These are phyloP conservation scores for Plasmodium chabaudi DNA, from an alignment of 169 alveolate genomes.

Conservation along the genomic window DNA sequence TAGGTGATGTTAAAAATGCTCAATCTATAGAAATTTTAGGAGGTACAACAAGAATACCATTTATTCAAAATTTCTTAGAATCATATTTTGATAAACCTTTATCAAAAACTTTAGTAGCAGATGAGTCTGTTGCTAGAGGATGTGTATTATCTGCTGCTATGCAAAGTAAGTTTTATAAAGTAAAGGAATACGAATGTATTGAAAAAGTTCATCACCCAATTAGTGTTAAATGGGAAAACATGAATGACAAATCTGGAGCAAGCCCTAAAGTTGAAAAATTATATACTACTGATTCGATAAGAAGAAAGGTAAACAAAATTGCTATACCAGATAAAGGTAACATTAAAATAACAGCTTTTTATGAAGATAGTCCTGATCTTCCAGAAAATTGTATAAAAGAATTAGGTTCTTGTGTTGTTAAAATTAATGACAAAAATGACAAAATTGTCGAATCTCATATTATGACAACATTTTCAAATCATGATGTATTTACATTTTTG, in stretches of 20 bases:
- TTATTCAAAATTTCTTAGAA: slow-evolving; percentile 91
- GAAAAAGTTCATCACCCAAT: slow-evolving; percentile 81
- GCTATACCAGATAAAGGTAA: slow-evolving; percentile 71
- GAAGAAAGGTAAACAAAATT: slow-evolving; percentile 42
- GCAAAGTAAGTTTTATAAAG: slow-evolving; percentile 82
- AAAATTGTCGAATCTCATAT: slow-evolving; percentile 73
- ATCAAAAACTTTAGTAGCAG: slow-evolving; percentile 95
- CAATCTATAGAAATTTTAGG: slow-evolving; percentile 97
- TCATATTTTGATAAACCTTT: slow-evolving; percentile 90
- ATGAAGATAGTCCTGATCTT: slow-evolving; percentile 67
- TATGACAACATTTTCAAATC: slow-evolving; percentile 56
- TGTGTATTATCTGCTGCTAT: slow-evolving; percentile 92
- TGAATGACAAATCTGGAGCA: slow-evolving; percentile 24
- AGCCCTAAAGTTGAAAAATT: slow-evolving; percentile 22
- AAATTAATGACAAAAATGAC: slow-evolving; percentile 77
- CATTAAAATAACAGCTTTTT: slow-evolving; percentile 76
- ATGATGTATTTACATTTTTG: slow-evolving; percentile 63
- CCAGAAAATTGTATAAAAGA: slow-evolving; percentile 76
- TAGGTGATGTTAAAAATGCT: slow-evolving; percentile 82
- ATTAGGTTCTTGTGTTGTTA: slow-evolving; percentile 80
- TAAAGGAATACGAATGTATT: slow-evolving; percentile 79
- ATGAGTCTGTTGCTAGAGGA: slow-evolving; percentile 98
- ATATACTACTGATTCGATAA: slow-evolving; percentile 48
- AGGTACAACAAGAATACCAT: slow-evolving; percentile 97
- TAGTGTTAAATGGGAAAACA: slow-evolving; percentile 48